phyloP scores from a whole-genome alignment of 768 basidiomycete species.

The Lactarius sp. region DNA sequence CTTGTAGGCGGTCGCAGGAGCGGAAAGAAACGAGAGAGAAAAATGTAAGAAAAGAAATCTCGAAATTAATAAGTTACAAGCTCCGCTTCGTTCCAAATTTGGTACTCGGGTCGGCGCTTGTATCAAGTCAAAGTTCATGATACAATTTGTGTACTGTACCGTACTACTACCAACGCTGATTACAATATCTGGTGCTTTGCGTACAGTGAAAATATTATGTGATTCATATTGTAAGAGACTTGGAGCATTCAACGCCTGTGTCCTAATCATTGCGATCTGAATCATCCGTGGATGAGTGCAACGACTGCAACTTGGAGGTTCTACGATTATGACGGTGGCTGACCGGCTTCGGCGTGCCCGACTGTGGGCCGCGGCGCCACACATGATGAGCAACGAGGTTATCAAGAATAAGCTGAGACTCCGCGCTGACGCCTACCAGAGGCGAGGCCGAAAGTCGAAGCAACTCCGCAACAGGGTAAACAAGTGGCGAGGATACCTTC shows the following conservation, averaged over 20 bases:
- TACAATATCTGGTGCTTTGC: background rate
- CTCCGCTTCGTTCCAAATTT: slow-evolving; percentile 2
- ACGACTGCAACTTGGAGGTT: background rate
- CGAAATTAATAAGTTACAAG: background rate
- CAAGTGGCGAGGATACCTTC: background rate
- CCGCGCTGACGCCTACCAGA: slow-evolving; percentile 20
- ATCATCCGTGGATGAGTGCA: slow-evolving; percentile 9
- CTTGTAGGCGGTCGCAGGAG: background rate
- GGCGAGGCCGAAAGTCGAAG: slow-evolving; percentile 23
- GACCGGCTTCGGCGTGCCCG: background rate
- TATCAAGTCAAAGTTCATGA: no score
- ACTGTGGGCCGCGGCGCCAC: slow-evolving; percentile 23
- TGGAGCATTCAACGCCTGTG: background rate
- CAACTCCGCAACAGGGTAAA: slow-evolving; percentile 18
- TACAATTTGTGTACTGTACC: no score
- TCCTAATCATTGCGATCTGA: slow-evolving; percentile 5
- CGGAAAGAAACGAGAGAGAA: background rate
- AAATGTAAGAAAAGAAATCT: background rate
- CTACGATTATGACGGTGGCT: background rate
- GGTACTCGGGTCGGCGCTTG: background rate
- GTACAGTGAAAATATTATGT: background rate
- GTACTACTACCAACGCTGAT: background rate
- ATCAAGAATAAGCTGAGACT: slow-evolving; percentile 15
- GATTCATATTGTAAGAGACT: background rate
- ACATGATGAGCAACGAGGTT: slow-evolving; percentile 24